Percentiles rank a stretch among this genome's conserved stretches.
phyloP scores from a whole-genome alignment of 1,284 basidiomycete species.

The Ganoderma sinense region DNA sequence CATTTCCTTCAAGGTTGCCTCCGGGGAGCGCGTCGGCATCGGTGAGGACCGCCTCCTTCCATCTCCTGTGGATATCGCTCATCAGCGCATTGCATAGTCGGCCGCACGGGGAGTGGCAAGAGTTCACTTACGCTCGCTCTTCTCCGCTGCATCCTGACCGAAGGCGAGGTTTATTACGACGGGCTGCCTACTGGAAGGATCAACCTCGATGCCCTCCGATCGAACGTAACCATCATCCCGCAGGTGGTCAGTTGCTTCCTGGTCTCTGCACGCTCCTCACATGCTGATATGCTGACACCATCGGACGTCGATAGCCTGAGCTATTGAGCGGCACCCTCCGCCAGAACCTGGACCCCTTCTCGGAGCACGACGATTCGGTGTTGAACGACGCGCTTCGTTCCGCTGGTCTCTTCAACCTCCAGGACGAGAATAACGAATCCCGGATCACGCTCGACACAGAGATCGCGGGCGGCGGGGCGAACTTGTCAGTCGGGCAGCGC shows the following conservation, averaged over 20 bases:
- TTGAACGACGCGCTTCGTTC: conserved; percentile 55
- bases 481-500: conserved; percentile 62
- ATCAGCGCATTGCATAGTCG: conserved; percentile 42
- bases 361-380: conserved; percentile 72
- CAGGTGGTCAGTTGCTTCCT: conserved; percentile 34
- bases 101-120: conserved; percentile 63
- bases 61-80: not conserved
- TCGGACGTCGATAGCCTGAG: conserved; percentile 56
- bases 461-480: conserved; percentile 67
- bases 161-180: conserved; percentile 51
- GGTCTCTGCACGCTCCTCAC: not conserved
- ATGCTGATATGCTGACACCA: not conserved
- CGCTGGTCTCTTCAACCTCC: conserved; percentile 61
- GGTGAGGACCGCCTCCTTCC: not conserved
- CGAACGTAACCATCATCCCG: conserved; percentile 56
- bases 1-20: conserved; percentile 55
- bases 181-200: conserved; percentile 44
- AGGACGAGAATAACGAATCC: conserved; percentile 55
- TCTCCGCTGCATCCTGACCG: conserved; percentile 54
- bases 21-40: conserved; percentile 64
- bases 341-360: conserved; percentile 77
- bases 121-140: conserved; percentile 53
- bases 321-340: conserved; percentile 66
- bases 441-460: conserved; percentile 59
- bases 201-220: conserved; percentile 67